These are phyloP conservation scores for Saccharomyces hybrid DNA, from an alignment of 1,139 yeast species.

Conservation along the genomic window DNA sequence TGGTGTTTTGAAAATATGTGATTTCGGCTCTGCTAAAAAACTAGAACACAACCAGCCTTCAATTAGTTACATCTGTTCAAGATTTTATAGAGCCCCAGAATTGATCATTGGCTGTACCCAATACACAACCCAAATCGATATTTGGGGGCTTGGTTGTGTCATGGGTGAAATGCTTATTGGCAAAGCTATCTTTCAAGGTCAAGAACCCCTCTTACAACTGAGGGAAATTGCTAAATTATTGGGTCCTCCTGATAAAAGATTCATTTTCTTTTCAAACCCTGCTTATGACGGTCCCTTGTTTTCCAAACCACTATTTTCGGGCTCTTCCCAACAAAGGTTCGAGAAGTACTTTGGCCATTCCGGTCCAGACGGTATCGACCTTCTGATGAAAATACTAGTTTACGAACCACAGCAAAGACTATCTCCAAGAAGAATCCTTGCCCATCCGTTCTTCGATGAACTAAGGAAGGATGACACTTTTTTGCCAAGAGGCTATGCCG, in stretches of 20 bases:
- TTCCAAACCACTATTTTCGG: slow-evolving; percentile 57
- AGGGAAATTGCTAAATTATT: slow-evolving; percentile 68
- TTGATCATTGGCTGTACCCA: slow-evolving; percentile 66
- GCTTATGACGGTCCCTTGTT: slow-evolving; percentile 67
- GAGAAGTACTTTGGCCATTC: slow-evolving; percentile 62
- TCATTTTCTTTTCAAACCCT: slow-evolving; percentile 32
- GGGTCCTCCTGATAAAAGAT: slow-evolving; percentile 37
- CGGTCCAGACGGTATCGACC: slow-evolving; percentile 62
- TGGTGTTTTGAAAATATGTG: slow-evolving; percentile 65
- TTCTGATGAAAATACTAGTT: slow-evolving; percentile 58
- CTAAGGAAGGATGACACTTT: slow-evolving; percentile 50
- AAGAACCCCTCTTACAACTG: slow-evolving; percentile 63
- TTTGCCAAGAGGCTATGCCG: slow-evolving; percentile 44
- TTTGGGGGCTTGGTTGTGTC: slow-evolving; percentile 84
- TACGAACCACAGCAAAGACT: slow-evolving; percentile 66
- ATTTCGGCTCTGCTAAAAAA: slow-evolving; percentile 75
- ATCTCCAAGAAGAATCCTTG: slow-evolving; percentile 57
- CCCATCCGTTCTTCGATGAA: slow-evolving; percentile 66
- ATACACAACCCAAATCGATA: slow-evolving; percentile 70
- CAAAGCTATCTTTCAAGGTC: slow-evolving; percentile 75
- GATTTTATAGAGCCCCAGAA: slow-evolving; percentile 35
- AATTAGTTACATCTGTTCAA: slow-evolving; percentile 70
- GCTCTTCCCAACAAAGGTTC: slow-evolving; percentile 53
- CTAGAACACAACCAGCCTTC: slow-evolving; percentile 66
- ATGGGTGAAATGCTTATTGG: slow-evolving; percentile 78